phyloP scores from a whole-genome alignment of 2,329 filamentous ascomycete species.

The Neofusicoccum umdonicola region DNA sequence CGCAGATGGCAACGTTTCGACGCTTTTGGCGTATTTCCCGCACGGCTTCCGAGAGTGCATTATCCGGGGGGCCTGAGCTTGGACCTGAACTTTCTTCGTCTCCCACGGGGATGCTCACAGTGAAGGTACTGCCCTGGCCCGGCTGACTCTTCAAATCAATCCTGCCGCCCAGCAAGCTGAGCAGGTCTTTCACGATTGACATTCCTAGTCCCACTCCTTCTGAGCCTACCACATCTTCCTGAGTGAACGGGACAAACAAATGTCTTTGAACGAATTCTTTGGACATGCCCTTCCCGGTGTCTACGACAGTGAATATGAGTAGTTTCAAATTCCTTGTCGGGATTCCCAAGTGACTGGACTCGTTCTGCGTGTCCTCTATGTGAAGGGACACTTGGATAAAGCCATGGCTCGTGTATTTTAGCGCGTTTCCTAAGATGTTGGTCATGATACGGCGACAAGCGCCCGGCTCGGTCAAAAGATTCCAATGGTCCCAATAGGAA shows the following conservation, averaged over 20 bases:
- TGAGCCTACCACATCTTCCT: conserved; percentile 28
- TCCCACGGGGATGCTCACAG: conserved; percentile 1
- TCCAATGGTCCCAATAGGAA: background rate
- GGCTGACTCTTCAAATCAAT: conserved; percentile 36
- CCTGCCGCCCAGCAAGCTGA: conserved; percentile 35
- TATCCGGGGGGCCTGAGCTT: background rate
- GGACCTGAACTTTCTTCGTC: background rate
- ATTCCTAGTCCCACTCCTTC: conserved; percentile 37
- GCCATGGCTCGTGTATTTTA: conserved; percentile 38
- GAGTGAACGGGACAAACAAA: conserved; percentile 39
- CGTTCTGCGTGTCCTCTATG: conserved; percentile 21
- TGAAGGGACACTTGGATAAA: conserved; percentile 38
- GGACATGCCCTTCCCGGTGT: conserved; percentile 41
- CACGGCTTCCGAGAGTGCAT: background rate
- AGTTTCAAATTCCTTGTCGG: conserved; percentile 14
- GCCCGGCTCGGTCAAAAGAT: conserved; percentile 36
- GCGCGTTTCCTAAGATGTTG: conserved; percentile 40
- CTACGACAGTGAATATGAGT: conserved; percentile 31
- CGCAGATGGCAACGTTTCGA: background rate
- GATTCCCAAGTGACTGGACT: no score
- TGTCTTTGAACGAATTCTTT: conserved; percentile 36
- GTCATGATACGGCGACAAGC: conserved; percentile 30
- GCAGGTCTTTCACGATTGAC: conserved; percentile 38
- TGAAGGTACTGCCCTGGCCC: conserved; percentile 35
- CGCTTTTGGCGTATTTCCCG: background rate